Evolutionary conservation across 768 basidiomycete genomes (phyloP).

Genomic region (Rhizopogon vinicolor): DNA sequence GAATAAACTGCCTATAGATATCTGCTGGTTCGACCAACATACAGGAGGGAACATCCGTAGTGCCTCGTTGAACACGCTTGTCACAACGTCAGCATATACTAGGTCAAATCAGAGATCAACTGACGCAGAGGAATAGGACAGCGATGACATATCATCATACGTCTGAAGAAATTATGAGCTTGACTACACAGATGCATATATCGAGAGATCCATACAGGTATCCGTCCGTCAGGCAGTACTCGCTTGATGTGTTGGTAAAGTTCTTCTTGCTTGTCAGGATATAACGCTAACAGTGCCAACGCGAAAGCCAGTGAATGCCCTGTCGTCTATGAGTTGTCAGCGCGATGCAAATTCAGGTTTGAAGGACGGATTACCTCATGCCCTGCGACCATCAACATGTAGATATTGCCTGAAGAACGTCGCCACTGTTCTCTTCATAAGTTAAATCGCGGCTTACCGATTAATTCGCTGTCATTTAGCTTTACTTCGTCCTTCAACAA

Average conservation of each 20-base stretch:
- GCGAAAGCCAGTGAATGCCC: constrained; percentile 29
- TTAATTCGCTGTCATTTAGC: constrained; percentile 40
- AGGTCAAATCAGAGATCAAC: not conserved
- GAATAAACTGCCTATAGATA: not conserved
- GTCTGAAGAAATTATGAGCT: constrained; percentile 9
- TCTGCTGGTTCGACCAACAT: not conserved
- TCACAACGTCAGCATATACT: not conserved
- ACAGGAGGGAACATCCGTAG: constrained; percentile 28
- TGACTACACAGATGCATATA: not conserved
- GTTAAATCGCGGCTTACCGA: constrained; percentile 17
- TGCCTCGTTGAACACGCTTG: constrained; percentile 27
- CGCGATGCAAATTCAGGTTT: not conserved
- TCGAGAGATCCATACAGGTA: constrained; percentile 16
- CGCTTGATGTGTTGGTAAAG: constrained; percentile 28
- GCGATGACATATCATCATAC: constrained; percentile 23
- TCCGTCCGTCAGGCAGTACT: constrained; percentile 17
- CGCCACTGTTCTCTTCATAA: not conserved
- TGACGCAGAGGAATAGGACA: constrained; percentile 23
- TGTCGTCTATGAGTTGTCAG: constrained; percentile 20
- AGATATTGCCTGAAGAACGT: constrained; percentile 27
- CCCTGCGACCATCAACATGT: constrained; percentile 50
- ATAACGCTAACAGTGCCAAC: constrained; percentile 32
- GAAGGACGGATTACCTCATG: constrained; percentile 39
- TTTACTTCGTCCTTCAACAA: constrained; percentile 17
- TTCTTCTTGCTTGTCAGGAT: constrained; percentile 36